These are phyloP conservation scores for Austroboletus niveus DNA, from an alignment of 1,284 basidiomycete species.

Conservation along the genomic window DNA sequence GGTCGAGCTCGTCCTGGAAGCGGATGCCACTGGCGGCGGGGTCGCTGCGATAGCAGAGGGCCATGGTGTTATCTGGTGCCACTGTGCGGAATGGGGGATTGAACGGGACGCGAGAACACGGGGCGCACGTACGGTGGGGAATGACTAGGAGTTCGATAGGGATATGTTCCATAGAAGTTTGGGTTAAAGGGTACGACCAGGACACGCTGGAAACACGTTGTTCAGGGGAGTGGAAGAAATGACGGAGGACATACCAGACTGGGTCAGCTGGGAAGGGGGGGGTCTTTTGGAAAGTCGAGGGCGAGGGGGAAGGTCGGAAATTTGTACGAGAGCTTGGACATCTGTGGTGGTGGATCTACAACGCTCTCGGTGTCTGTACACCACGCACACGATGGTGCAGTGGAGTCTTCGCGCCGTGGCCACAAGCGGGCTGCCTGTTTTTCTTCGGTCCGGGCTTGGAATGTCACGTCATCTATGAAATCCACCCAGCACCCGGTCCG, in stretches of 20 bases:
- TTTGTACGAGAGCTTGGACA: not conserved
- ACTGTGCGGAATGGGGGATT: slow-evolving; percentile 8
- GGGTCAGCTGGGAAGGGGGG: not conserved
- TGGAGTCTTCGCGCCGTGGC: no score
- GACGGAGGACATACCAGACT: slow-evolving; percentile 20
- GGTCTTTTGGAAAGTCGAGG: not conserved
- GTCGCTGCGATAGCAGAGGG: slow-evolving; percentile 27
- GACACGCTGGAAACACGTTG: slow-evolving; percentile 32
- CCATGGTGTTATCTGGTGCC: slow-evolving; percentile 16
- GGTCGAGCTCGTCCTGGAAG: slow-evolving; percentile 25
- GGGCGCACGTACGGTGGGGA: slow-evolving; percentile 17
- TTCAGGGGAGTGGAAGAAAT: slow-evolving; percentile 17
- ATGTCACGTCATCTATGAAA: not conserved
- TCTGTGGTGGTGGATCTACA: slow-evolving; percentile 6
- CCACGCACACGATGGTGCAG: no score
- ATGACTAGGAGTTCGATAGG: slow-evolving; percentile 19
- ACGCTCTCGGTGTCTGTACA: not conserved
- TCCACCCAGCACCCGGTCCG: not conserved
- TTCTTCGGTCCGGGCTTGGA: not conserved
- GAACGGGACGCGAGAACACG: not conserved
- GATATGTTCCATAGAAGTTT: slow-evolving; percentile 20
- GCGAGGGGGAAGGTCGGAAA: not conserved
- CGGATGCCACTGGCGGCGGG: slow-evolving; percentile 2
- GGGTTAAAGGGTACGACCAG: slow-evolving; percentile 29
- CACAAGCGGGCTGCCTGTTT: not conserved